These are phyloP conservation scores for Fistulifera solaris DNA, from an alignment of 108 stramenopile genomes.

Conservation along the genomic window DNA sequence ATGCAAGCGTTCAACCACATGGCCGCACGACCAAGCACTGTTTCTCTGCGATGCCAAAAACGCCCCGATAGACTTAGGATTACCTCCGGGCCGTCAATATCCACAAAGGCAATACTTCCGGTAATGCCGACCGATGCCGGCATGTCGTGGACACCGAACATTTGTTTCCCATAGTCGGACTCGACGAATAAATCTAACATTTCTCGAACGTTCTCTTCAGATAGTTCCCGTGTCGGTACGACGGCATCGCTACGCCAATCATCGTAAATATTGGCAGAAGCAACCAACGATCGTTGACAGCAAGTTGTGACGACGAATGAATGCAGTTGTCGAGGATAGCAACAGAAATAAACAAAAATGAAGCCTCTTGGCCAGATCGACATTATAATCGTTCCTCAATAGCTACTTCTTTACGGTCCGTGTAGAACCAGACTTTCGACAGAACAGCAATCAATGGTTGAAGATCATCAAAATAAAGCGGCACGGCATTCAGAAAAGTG, in stretches of 20 bases:
- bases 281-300: neutral
- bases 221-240: slow-evolving; percentile 23
- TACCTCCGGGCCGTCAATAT: slow-evolving; percentile 56
- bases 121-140: slow-evolving; percentile 44
- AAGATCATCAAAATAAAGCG: too few relatives aligned
- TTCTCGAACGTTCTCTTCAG: slow-evolving; percentile 47
- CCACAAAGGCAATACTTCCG: slow-evolving; percentile 50
- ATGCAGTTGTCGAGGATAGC: too few relatives aligned
- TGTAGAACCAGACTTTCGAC: too few relatives aligned
- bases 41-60: slow-evolving; percentile 69
- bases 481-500: too few relatives aligned
- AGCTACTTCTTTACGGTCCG: too few relatives aligned
- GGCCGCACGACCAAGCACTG: slow-evolving; percentile 67
- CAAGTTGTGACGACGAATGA: neutral
- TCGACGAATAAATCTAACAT: slow-evolving; percentile 61
- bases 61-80: slow-evolving; percentile 31
- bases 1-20: slow-evolving; percentile 73
- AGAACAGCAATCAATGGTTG: too few relatives aligned
- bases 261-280: slow-evolving; percentile 45
- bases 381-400: too few relatives aligned
- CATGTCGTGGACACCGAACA: slow-evolving; percentile 68
- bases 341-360: too few relatives aligned
- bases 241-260: slow-evolving; percentile 58
- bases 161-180: slow-evolving; percentile 57
- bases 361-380: too few relatives aligned